Conservation (phyloP, 192 early-diverging fungal species). For the Coemansia sp. region DNA sequence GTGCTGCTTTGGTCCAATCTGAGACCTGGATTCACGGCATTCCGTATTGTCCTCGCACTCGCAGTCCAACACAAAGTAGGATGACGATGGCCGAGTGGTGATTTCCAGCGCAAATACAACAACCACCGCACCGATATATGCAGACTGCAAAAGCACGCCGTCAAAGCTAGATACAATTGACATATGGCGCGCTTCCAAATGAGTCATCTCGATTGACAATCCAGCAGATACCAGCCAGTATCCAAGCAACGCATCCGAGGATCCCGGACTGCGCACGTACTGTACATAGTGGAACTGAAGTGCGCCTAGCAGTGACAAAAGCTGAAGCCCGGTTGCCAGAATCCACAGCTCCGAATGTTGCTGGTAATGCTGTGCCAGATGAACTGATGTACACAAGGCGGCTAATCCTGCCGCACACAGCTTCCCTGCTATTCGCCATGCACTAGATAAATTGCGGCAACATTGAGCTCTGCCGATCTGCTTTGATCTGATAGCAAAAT, state of each 20-base stretch:
- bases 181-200: slow-evolving; percentile 2
- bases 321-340: slow-evolving; percentile 2
- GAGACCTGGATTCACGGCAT: background rate
- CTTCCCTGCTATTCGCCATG: slow-evolving; percentile 2
- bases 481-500: background rate
- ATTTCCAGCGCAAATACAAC: slow-evolving; percentile 21
- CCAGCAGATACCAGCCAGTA: slow-evolving; percentile 19
- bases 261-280: background rate
- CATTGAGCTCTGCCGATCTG: background rate
- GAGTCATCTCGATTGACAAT: slow-evolving; percentile 6
- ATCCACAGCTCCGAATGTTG: background rate
- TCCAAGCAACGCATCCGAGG: slow-evolving; percentile 17
- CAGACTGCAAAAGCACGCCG: background rate
- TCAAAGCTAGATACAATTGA: background rate
- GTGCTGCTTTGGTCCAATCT: background rate
- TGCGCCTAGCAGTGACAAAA: background rate
- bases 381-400: background rate
- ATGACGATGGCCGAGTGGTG: slow-evolving; percentile 6
- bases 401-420: background rate
- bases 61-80: background rate
- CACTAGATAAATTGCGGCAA: background rate
- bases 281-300: slow-evolving; percentile 5
- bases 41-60: background rate
- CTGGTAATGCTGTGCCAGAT: background rate
- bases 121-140: slow-evolving; percentile 8